These are phyloP conservation scores for Cylindrotheca fusiformis DNA, from an alignment of 108 stramenopile species.

Conservation along the genomic window DNA sequence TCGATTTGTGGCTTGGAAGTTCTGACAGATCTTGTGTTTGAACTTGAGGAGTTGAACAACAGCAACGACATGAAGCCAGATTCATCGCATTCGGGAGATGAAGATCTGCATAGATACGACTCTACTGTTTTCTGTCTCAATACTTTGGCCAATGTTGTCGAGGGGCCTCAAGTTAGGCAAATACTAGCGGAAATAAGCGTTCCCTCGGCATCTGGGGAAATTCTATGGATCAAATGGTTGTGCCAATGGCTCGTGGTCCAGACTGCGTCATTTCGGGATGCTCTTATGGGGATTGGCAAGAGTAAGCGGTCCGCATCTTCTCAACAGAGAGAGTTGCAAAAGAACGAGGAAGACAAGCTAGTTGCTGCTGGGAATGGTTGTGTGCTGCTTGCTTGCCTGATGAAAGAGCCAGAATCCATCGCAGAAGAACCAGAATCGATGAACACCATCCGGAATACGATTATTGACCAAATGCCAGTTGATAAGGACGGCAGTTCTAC, in stretches of 20 bases:
- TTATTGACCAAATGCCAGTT: constrained; percentile 53
- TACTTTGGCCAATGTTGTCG: constrained; percentile 73
- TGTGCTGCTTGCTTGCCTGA: constrained; percentile 72
- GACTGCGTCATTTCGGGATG: constrained; percentile 57
- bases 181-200: constrained; percentile 18
- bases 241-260: constrained; percentile 57
- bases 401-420: constrained; percentile 27
- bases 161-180: constrained; percentile 35
- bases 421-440: constrained; percentile 26
- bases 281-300: constrained; percentile 54
- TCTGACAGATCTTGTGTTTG: constrained; percentile 20
- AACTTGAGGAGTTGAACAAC: constrained; percentile 3
- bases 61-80: background rate
- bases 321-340: constrained; percentile 20
- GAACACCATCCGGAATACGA: constrained; percentile 33
- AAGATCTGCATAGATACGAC: constrained; percentile 52
- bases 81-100: background rate
- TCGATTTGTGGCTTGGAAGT: constrained; percentile 15
- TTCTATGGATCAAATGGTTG: constrained; percentile 57
- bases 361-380: constrained; percentile 82
- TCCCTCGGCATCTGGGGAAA: background rate
- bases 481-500: constrained; percentile 33
- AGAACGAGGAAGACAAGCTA: constrained; percentile 68
- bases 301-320: background rate
- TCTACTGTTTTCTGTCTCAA: constrained; percentile 67